Evolutionary conservation across 345 rosid genomes (phyloP), one percentile per base, ranked within the genome.

Genomic region (Barbarea vulgaris): DNA sequence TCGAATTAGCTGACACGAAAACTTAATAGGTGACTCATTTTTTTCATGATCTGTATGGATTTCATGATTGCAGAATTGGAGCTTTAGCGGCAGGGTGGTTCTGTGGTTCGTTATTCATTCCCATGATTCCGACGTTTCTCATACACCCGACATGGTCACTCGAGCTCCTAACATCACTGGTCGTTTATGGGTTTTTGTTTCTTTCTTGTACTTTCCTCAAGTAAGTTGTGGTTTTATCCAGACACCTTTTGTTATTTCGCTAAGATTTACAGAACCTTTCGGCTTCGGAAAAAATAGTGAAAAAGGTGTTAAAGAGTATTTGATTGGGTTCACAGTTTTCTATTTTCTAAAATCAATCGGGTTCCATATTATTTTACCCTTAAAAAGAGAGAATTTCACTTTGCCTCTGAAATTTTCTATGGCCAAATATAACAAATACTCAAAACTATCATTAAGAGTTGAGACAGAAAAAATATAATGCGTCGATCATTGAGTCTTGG

Each of bases 71-170:
- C 88, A 95, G 99, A 51, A 74, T 92, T 30, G 97, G 93, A 64
- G 93, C 91, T 37, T 93, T 92, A 17, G 91, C 81, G 3, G 77
- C 85, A 0, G 99, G 98, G n/a, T 92, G 98, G 98, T 70, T 88
- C 34, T 84, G 88, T 51, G 99, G 98, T 47, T 89, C 97, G 9
- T 30, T 91, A 41, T 53, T 87, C 41, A 91, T 90, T n/a, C 99
- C 98, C 0, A 80, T 87, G 91, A 82, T 95, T 66, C 99, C 98
- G 8, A 82, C 89, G 7, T 74, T 82, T 61, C 59, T 90, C 41
- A 65, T 90, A 27, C 85, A 82, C 68, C 98, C 94, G 8, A 86
- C 93, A n/a, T 95, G 99, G 99, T 88, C 94, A 8, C 98, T 95
- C 0, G 99, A 95, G 81, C 97, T 95, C 77, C 50, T 90, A 67